Base-by-base conservation (phyloP, 495 filamentous ascomycete species). In the Stereocaulon alpinum region DNA sequence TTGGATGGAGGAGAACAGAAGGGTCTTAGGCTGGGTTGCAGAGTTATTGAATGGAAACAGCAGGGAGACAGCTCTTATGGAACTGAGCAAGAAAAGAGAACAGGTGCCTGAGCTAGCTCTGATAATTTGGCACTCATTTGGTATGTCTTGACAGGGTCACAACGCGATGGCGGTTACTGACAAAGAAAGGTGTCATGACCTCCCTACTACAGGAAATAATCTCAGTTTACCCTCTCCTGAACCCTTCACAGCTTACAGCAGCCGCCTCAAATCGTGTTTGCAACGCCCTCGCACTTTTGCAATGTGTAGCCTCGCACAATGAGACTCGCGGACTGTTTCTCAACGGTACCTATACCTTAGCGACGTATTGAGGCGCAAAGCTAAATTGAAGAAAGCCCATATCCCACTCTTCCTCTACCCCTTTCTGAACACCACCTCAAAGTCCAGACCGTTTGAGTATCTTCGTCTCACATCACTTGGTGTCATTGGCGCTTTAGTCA, bases 121-220 rank as follows among this genome's bases (percentile, higher is more conserved):
- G 63, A 95, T 99, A 51, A 81, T 99, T 55, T 99, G 93, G 93
- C 92, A 99, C 72, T 96, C 93, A 3, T 96, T 96, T 69, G 93
- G 92, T 96, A 83, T 63, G 86, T 66, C 47, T 24, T 18, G 6
- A 24, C 29, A n/a, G 43, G n/a, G 3, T 45, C 9, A 20, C 30
- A 45, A 47, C n/a, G 42, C 64, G 55, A 29, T 61, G 56, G 18
- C 40, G 55, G 47, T 24, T 43, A 60, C 61, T 64, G 55, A 71
- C 58, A 52, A 64, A 63, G 22, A n/a, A 64, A 97, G 92, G 93
- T 64, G 94, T 99, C 58, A 99, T 99, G 93, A 95, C 93, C 30
- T 92, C 90, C 32, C 76, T 99, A 15, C 82, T 97, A 52, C 93
- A 97, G 70, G 93, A 99, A 74, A 99, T 99, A 64, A 99, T 97